Base-by-base conservation (phyloP, 495 filamentous ascomycete species). In the Cudoniella acicularis region DNA sequence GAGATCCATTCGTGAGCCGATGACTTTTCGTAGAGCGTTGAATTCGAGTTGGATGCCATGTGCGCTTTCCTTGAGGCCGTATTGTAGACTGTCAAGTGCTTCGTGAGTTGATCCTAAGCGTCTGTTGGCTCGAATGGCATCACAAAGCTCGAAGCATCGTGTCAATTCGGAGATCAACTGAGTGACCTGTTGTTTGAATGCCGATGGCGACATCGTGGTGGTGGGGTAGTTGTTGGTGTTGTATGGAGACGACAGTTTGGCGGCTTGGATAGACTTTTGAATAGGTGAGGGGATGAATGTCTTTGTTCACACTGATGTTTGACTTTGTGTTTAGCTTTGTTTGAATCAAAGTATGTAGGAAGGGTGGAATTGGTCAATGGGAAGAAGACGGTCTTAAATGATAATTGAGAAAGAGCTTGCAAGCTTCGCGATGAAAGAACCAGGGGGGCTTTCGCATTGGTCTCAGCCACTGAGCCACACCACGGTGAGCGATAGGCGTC, bases 1-100 rank as follows among this genome's bases (percentile, higher is more conserved):
- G 10, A 57, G 49, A 49, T 65, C 58, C 45, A 65, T 54, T 16
- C 46, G 49, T 36, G 59, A 57, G 10, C 62, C 62, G 30, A 65
- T 24, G 20, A 49, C 10, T 2, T 48, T 27, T 18, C 62, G 57
- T 22, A 57, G 42, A 16, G 57, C 23, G 27, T 54, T 55, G 54
- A 50, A 65, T 42, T 49, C 18, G 45, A 49, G 10, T 40, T 54
- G 50, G 24, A 65, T 61, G 11, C 18, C 42, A 25, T 20, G 21
- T 21, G 30, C 40, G 49, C 49, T 40, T 2, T 47, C 11, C 16
- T 49, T 11, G n/a, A 65, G 49, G 4, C 48, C 22, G 10, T 9
- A 9, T 55, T 61, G 58, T 13, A 65, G 54, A 1, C 22, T 23
- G 21, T 65, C 58, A 21, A 65, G 43, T 10, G 49, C 46, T 8